These are phyloP conservation scores for Pythium coloratum DNA, from an alignment of 352 stramenopile species.

Conservation along the genomic window DNA sequence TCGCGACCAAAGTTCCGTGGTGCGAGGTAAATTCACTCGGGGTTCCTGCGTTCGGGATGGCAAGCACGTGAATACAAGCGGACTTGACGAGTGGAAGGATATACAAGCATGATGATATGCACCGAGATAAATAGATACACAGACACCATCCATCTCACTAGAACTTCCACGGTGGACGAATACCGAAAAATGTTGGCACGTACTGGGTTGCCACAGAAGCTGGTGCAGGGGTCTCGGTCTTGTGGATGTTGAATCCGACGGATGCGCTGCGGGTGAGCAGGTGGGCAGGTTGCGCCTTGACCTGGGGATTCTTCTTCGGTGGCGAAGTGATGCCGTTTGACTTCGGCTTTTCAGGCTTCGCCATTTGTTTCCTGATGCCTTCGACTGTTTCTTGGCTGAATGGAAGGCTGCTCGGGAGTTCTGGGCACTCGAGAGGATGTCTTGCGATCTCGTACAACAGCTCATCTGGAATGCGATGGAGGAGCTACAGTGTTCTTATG, in stretches of 20 bases:
- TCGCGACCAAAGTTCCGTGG: slow-evolving; percentile 26
- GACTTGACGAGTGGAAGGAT: neutral
- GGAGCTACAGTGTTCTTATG: slow-evolving; percentile 36
- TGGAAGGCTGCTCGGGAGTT: slow-evolving; percentile 53
- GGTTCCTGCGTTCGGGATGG: neutral
- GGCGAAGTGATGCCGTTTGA: neutral
- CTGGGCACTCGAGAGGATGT: slow-evolving; percentile 76
- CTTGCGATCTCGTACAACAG: slow-evolving; percentile 85
- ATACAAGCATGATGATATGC: neutral
- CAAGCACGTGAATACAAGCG: neutral
- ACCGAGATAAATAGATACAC: slow-evolving; percentile 15
- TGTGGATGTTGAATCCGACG: neutral
- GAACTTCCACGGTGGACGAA: slow-evolving; percentile 27
- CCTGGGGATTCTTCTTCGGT: neutral
- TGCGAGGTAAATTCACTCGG: slow-evolving; percentile 14
- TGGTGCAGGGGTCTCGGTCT: neutral
- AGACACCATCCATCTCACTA: neutral
- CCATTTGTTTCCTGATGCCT: slow-evolving; percentile 39
- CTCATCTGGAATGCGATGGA: slow-evolving; percentile 84
- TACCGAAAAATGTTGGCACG: slow-evolving; percentile 15
- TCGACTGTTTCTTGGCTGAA: slow-evolving; percentile 54
- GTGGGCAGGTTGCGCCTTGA: neutral
- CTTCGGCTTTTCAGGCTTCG: slow-evolving; percentile 5
- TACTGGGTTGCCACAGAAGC: slow-evolving; percentile 5
- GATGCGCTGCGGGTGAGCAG: slow-evolving; percentile 10